Percentiles rank a stretch among this genome's conserved stretches.
phyloP scores from a whole-genome alignment of 192 early-diverging fungal genomes.

The Chytriomyces sp. region DNA sequence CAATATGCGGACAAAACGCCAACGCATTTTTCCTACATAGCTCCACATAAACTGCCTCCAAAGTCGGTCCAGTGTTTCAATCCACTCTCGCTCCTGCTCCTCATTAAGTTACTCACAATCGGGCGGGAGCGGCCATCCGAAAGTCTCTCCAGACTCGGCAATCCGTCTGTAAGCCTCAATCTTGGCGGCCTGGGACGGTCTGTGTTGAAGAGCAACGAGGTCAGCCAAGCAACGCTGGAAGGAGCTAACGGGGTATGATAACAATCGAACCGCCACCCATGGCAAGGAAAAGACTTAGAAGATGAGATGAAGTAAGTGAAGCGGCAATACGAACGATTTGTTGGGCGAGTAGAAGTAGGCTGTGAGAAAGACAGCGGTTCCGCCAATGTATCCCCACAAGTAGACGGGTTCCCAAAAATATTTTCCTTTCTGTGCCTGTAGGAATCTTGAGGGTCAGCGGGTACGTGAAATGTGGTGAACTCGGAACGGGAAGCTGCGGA shows the following conservation, averaged over 20 bases:
- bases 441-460: neutral
- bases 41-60: too few species aligned
- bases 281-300: neutral
- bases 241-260: neutral
- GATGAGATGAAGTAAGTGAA: too few species aligned
- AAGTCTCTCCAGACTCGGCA: constrained; percentile 40
- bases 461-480: neutral
- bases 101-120: constrained; percentile 25
- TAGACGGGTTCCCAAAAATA: constrained; percentile 50
- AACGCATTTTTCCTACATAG: too few species aligned
- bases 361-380: constrained; percentile 32
- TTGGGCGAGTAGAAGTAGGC: constrained; percentile 38
- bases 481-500: neutral
- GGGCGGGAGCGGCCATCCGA: constrained; percentile 49
- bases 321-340: constrained; percentile 26
- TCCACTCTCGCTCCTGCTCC: too few species aligned
- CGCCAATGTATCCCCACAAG: constrained; percentile 45
- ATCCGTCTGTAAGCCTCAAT: constrained; percentile 42
- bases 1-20: too few species aligned
- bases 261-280: neutral
- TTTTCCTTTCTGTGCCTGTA: constrained; percentile 22
- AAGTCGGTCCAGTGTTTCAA: too few species aligned
- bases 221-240: neutral
- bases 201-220: constrained; percentile 17
- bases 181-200: constrained; percentile 29